Evolutionary conservation across 2,329 filamentous ascomycete species (phyloP), one percentile per base, ranked within the genome.

Genomic region (Ilyonectria robusta): DNA sequence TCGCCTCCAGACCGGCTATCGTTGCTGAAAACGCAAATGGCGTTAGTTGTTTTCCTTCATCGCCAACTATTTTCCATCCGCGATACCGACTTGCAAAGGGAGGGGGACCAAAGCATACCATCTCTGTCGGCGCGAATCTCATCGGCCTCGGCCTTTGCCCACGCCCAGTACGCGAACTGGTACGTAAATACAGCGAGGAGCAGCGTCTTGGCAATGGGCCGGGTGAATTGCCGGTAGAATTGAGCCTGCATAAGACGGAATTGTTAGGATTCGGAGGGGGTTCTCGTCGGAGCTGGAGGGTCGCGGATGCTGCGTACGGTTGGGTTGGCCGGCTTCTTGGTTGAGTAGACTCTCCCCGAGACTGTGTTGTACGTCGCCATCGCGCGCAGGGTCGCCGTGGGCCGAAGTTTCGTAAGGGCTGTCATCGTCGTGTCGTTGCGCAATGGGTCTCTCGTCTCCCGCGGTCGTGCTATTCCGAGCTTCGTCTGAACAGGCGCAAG

Each of bases 171-270:
- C 15, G 87, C 81, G n/a, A 93, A 75, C 81, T 96, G 93, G 79
- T 95, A 96, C 2, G 91, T 92, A 76, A 94, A 90, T 62, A 94
- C 87, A 60, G 93, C 92, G 76, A 92, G 86, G 42, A 95, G 85
- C 71, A 94, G 88, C 60, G 90, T 90, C 82, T 94, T 95, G 59
- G 89, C 86, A 51, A 95, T 84, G 3, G 93, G 93, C 2, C 92
- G 86, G 44, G 90, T 89, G 77, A 94, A 94, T 15, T 89, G 89
- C 77, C 89, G 91, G 84, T 94, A 95, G 82, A 95, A 95, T 53
- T 86, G 83, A 56, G 88, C 81, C 88, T 92, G 72, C 40, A 15
- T 10, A 51, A 10, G 4, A 15, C 8, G 29, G 21, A n/a, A 35
- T 46, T 15, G 59, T 62, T 53, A 64, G 56, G 9, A 44, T 35